These are phyloP conservation scores for Candida labiduridarum DNA, from an alignment of 1,139 yeast species.

Conservation along the genomic window DNA sequence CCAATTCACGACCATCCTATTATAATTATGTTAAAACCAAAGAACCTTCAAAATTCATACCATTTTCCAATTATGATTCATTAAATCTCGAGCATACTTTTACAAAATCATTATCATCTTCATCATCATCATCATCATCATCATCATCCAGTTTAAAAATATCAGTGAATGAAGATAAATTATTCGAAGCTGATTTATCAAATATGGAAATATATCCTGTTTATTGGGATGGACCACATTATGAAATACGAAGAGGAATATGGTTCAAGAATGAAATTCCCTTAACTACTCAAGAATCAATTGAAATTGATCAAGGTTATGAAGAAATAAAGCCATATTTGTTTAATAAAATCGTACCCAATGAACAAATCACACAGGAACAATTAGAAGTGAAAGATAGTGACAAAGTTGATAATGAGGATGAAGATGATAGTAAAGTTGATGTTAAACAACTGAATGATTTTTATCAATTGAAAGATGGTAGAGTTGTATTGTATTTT, in stretches of 20 bases:
- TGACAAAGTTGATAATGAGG: neutral
- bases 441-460: slow-evolving; percentile 29
- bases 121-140: too few relatives aligned
- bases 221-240: slow-evolving; percentile 89
- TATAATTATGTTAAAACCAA: slow-evolving; percentile 48
- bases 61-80: slow-evolving; percentile 70
- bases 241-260: slow-evolving; percentile 79
- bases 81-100: slow-evolving; percentile 51
- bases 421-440: slow-evolving; percentile 11
- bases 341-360: slow-evolving; percentile 17
- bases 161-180: slow-evolving; percentile 78
- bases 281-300: slow-evolving; percentile 50
- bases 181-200: slow-evolving; percentile 69
- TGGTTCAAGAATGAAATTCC: slow-evolving; percentile 81
- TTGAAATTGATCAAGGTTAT: slow-evolving; percentile 62
- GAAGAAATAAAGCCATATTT: slow-evolving; percentile 33
- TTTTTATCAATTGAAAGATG: slow-evolving; percentile 32
- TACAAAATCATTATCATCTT: too few relatives aligned
- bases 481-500: slow-evolving; percentile 33
- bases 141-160: slow-evolving; percentile 29
- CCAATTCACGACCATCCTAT: slow-evolving; percentile 66
- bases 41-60: slow-evolving; percentile 62
- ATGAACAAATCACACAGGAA: slow-evolving; percentile 7
- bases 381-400: slow-evolving; percentile 3
- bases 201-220: slow-evolving; percentile 62